These are phyloP conservation scores for Fusarium fujikuroi DNA, from an alignment of 2,329 filamentous ascomycete species.

Conservation along the genomic window DNA sequence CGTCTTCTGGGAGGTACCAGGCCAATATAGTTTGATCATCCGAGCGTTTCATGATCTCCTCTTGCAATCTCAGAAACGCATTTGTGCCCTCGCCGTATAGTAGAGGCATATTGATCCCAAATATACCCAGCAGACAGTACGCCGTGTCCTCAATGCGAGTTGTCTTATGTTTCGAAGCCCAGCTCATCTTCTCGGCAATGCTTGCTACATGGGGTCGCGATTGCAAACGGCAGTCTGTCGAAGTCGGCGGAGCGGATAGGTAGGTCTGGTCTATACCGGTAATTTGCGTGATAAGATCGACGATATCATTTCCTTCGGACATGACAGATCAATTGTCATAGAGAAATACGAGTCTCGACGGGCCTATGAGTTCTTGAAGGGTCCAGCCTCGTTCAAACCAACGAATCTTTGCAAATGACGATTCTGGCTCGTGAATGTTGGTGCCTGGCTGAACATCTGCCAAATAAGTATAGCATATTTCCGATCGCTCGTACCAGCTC, in stretches of 20 bases:
- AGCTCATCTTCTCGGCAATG: not conserved
- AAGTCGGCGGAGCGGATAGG: rapidly evolving
- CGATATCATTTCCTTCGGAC: rapidly evolving
- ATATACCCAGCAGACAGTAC: not conserved
- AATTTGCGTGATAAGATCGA: not conserved
- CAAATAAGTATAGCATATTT: not conserved
- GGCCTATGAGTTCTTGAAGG: not conserved
- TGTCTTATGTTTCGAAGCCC: not conserved
- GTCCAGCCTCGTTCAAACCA: not conserved
- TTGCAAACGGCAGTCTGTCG: rapidly evolving
- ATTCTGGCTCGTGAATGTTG: not conserved
- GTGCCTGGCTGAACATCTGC: not conserved
- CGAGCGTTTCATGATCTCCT: not conserved
- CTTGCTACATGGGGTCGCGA: not conserved
- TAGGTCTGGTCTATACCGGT: not conserved
- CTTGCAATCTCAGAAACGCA: not conserved
- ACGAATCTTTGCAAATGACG: not conserved
- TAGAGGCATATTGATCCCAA: not conserved
- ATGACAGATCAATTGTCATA: not conserved
- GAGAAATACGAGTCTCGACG: not conserved
- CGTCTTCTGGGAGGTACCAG: not conserved
- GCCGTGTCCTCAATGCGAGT: not conserved
- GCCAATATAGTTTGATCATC: not conserved
- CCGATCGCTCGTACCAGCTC: not conserved
- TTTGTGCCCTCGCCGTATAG: not conserved